Base-by-base conservation (phyloP, 2,329 filamentous ascomycete species). In the Aaosphaeria pasadenensis region DNA sequence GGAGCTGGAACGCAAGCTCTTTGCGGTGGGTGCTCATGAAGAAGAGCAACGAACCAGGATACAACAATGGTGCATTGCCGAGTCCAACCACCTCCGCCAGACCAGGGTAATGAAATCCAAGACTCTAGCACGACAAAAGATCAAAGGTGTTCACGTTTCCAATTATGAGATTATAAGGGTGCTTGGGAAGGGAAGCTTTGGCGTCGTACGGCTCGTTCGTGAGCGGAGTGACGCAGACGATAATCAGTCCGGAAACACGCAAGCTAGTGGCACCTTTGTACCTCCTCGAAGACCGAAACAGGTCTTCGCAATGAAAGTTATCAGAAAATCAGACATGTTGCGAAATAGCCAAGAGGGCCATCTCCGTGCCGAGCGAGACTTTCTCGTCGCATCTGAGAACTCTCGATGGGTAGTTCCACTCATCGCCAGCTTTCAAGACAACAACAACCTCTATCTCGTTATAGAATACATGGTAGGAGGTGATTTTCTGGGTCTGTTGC, bases 381-480 rank as follows among this genome's bases (percentile, higher is more conserved):
- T 97, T 55, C 79, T 99, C 6, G 90, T 96, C 29, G 84, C 87
- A 5, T 91, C 91, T 1, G 88, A 94, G 65, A 88, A 85, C n/a
- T 95, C 90, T 5, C 81, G 81, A 51, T 97, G 91, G 92, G 85
- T 96, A 42, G 89, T 97, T 2, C 89, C 91, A 1, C 75, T 99
- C 33, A 81, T 96, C 44, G 80, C 89, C 43, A 94, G 90, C 62
- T 97, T 97, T 56, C 90, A 97, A 68, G 94, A 97, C 66, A 75
- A 81, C 33, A 80, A 82, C 39, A 89, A 89, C 58, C 77, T 99
- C 5, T 97, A 97, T 61, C 82, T 99, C 5, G 88, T 96, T 45
- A 96, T 97, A 91, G 91, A 97, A 50, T 99, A 95, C 65, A 96
- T 96, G 90, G 87, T 95, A 2, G 94, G 92, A 0, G 92, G 94